Base-by-base conservation (phyloP, 225 moss, liverwort and hornwort species). In the Rhytidiadelphus loreus region DNA sequence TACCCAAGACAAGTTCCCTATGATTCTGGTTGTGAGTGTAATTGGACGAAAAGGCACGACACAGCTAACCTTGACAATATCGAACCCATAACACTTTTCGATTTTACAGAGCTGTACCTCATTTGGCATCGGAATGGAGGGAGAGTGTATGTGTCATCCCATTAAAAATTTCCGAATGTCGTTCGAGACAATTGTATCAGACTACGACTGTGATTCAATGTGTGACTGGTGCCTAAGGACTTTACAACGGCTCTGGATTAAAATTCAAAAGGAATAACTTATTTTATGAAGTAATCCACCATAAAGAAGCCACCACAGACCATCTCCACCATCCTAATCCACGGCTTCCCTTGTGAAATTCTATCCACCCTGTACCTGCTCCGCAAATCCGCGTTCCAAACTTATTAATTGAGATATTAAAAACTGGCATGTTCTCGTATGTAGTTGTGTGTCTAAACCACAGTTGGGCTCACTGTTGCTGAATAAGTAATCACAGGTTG, bases 261-360 rank as follows among this genome's bases (percentile, higher is more conserved):
- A 69, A 76, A 69, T 68, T 52, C 30, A 30, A 48, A 55, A 43
- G 28, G 11, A 83, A 78, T 30, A 57, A 37, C 7, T 53, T 59
- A 87, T 59, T 96, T 97, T 22, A 95, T 90, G 70, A 95, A 80
- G 87, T 97, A 97, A 88, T 96, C 95, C 74, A 95, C 94, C 87
- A 96, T 89, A 86, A 97, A 97, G 90, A 97, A 97, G 35, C 94
- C 86, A 35, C 97, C 96, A 80, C 96, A 96, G 75, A 91, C 93
- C 76, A 95, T 85, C 88, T 97, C 95, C 93, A 95, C 95, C 79
- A 95, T 89, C 65, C 92, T 91, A 68, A 93, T 93, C 91, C 91
- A 93, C 56, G 91, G 91, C 77, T 91, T 91, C 86, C 91, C 93
- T 77, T 91, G 76, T 64, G 88, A 90, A 66, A 90, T 90, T 86